These are phyloP conservation scores for Amaranthus tricolor DNA, from an alignment of 179 eudicot genomes.

Conservation along the genomic window DNA sequence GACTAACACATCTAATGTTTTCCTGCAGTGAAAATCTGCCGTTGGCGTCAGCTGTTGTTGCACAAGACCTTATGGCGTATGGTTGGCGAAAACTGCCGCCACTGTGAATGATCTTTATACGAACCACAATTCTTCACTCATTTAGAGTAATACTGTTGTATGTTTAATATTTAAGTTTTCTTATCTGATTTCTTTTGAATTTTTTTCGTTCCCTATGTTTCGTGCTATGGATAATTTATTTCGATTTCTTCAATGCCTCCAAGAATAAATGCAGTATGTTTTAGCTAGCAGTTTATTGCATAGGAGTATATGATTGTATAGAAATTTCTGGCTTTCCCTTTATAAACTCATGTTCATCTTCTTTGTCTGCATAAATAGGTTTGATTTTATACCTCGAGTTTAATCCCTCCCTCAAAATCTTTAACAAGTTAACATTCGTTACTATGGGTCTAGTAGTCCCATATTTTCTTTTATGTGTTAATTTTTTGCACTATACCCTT, in stretches of 20 bases:
- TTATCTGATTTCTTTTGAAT: neutral
- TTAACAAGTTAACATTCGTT: no score
- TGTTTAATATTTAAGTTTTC: constrained; percentile 26
- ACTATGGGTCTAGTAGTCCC: no score
- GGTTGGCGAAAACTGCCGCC: neutral
- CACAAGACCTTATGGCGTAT: neutral
- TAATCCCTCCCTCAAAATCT: no score
- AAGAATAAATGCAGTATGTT: neutral
- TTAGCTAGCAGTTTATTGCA: neutral
- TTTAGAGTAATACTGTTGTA: constrained; percentile 5
- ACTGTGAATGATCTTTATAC: neutral
- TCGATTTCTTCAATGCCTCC: neutral
- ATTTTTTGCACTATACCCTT: no score
- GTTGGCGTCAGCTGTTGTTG: constrained; percentile 8
- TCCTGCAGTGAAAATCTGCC: constrained; percentile 12
- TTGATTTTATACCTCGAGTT: no score
- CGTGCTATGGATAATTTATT: neutral
- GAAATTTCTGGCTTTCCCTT: neutral
- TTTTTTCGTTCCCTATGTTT: neutral
- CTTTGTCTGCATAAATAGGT: no score
- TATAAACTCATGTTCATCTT: no score
- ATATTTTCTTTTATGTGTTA: no score
- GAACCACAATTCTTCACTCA: neutral
- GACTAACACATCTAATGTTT: neutral
- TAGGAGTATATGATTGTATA: constrained; percentile 1